Evolutionary conservation across 2,329 filamentous ascomycete genomes (phyloP).

Genomic region (Calonectria leucothoes): DNA sequence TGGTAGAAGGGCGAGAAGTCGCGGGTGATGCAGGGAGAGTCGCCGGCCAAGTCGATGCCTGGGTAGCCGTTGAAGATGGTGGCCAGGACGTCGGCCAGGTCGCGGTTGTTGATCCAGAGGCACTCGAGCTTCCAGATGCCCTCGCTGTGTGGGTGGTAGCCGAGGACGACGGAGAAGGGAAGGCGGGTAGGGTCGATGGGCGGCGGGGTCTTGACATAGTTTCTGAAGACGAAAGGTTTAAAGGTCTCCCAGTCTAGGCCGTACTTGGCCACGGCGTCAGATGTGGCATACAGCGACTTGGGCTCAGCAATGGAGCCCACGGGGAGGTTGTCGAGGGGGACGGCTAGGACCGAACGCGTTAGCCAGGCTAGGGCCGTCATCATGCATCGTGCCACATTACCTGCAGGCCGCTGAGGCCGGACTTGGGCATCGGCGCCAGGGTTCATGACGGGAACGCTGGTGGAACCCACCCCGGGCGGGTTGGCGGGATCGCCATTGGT

Average conservation of each 20-base stretch:
- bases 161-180: neutral
- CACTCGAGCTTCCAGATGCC: neutral
- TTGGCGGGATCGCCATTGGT: neutral
- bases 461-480: neutral
- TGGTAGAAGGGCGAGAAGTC: conserved; percentile 14
- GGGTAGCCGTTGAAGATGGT: neutral
- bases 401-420: neutral
- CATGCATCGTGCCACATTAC: conserved; percentile 1
- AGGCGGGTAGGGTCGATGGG: neutral
- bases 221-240: neutral
- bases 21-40: neutral
- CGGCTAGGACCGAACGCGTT: neutral
- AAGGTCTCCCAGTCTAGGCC: neutral
- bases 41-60: neutral
- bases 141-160: neutral
- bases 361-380: neutral
- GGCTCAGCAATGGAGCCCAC: neutral
- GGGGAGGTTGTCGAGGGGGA: neutral
- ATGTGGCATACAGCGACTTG: neutral
- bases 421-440: neutral
- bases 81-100: neutral
- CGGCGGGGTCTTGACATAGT: neutral
- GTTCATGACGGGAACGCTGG: neutral
- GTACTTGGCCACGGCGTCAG: neutral
- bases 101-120: conserved; percentile 16